Evolutionary conservation across 805 yeast genomes (phyloP), one percentile per base, ranked within the genome.

Genomic region (Schwanniomyces vanrijiae): DNA sequence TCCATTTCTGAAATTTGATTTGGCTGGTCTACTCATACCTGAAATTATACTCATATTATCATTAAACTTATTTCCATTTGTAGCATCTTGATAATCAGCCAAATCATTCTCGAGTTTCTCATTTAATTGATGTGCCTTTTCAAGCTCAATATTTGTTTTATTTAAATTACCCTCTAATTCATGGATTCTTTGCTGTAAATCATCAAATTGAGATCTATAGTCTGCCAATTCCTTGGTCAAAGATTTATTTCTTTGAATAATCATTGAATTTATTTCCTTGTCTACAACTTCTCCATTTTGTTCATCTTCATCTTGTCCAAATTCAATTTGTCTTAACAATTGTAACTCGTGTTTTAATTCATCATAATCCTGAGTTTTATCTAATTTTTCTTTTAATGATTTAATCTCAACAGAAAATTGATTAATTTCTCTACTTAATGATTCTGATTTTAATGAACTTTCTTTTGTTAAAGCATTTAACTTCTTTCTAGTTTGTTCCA

Each of bases 321-420:
- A 86, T 56, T 88, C 89, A 33, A 90, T 84, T 52, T 84, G 83
- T 60, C 86, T 82, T 50, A 90, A 62, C 21, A 90, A 78, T 16
- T 77, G 78, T 53, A 91, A 70, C 58, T 91, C 97, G 42, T 81
- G 78, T 61, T 89, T 90, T 41, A 90, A 62, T 51, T 88, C 90
- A 44, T 87, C 90, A 64, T 91, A 90, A 60, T 90, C 96, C 2
- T 76, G 67, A 43, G 82, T 80, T 26, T 70, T 63, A 3, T 69
- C 68, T 38, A 86, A 59, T 46, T 79, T 77, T 21, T 68, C 66
- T 56, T 78, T 80, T 53, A 87, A 68, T 4, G 62, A 60, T 8
- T 69, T 71, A 21, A 80, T 63, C 60, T 86, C 92, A 13, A 65
- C 62, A n/a, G 65, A 62, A 50, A 78, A 69, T 38, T 78, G 78